A percentile compares a stretch with the other conserved stretches of the same genome.
Conservation (phyloP, 176 grass and related monocot species). For the Areca catechu region DNA sequence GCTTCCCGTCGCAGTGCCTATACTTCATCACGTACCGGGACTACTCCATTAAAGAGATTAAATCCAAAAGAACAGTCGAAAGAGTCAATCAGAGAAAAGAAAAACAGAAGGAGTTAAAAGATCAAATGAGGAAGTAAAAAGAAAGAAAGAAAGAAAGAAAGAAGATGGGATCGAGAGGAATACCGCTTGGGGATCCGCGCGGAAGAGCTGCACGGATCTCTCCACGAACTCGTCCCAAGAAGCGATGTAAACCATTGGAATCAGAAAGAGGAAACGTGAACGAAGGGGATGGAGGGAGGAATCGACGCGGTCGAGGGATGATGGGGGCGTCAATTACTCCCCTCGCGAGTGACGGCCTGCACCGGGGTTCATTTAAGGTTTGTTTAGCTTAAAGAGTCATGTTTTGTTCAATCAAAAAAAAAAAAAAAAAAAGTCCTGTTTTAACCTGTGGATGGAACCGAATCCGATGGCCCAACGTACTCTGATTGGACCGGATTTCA, state of each 20-base stretch:
- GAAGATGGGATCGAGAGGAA: neutral
- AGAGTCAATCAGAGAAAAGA: neutral
- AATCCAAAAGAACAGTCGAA: neutral
- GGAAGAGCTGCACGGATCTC: conserved; percentile 80
- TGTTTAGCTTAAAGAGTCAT: too few relatives aligned
- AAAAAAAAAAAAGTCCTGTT: too few relatives aligned
- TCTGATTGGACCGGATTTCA: too few relatives aligned
- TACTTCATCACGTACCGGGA: conserved; percentile 88
- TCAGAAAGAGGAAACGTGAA: neutral
- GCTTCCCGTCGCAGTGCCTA: conserved; percentile 89
- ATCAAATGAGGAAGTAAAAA: neutral
- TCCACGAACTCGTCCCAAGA: conserved; percentile 98
- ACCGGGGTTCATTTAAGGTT: too few relatives aligned
- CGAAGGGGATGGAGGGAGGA: neutral
- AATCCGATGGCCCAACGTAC: too few relatives aligned
- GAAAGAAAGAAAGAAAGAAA: conserved; percentile 14
- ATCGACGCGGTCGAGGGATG: neutral
- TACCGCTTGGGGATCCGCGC: conserved; percentile 64
- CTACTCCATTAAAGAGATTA: conserved; percentile 17
- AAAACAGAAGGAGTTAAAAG: neutral
- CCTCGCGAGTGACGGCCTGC: too few relatives aligned
- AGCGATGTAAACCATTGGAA: conserved; percentile 71
- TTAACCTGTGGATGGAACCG: too few relatives aligned
- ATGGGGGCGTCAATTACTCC: too few relatives aligned
- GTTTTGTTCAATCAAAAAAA: too few relatives aligned